Conservation (phyloP, 768 basidiomycete genomes). For the Phallus indusiatus region DNA sequence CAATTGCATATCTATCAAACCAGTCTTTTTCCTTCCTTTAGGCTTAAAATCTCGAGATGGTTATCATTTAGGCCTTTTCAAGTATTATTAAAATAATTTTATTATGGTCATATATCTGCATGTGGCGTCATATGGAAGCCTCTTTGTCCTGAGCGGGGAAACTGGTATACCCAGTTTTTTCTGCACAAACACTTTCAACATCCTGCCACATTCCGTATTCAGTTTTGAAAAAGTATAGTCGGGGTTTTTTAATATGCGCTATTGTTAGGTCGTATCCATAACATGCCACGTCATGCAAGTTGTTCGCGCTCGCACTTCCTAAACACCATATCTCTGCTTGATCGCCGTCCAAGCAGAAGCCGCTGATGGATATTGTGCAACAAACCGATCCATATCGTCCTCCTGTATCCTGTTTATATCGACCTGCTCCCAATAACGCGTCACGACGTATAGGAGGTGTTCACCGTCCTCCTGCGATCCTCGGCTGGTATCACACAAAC, state of each 20-base stretch:
- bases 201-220: neutral
- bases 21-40: neutral
- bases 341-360: slow-evolving; percentile 67
- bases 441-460: slow-evolving; percentile 63
- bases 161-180: neutral
- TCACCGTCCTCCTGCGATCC: slow-evolving; percentile 64
- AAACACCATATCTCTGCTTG: slow-evolving; percentile 24
- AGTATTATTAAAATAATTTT: neutral
- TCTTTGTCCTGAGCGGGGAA: neutral
- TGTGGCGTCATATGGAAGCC: neutral
- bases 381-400: slow-evolving; percentile 76
- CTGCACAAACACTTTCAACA: neutral
- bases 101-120: neutral
- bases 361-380: slow-evolving; percentile 46
- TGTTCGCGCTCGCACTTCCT: neutral
- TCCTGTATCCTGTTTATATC: slow-evolving; percentile 84
- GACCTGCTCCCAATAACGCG: slow-evolving; percentile 70
- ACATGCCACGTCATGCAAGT: neutral
- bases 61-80: neutral
- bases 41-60: neutral
- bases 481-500: slow-evolving; percentile 34
- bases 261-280: neutral
- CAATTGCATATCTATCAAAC: neutral
- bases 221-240: neutral
- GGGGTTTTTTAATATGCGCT: neutral